Evolutionary conservation across 345 rosid species (phyloP).

Genomic region (Physaria fendleri): DNA sequence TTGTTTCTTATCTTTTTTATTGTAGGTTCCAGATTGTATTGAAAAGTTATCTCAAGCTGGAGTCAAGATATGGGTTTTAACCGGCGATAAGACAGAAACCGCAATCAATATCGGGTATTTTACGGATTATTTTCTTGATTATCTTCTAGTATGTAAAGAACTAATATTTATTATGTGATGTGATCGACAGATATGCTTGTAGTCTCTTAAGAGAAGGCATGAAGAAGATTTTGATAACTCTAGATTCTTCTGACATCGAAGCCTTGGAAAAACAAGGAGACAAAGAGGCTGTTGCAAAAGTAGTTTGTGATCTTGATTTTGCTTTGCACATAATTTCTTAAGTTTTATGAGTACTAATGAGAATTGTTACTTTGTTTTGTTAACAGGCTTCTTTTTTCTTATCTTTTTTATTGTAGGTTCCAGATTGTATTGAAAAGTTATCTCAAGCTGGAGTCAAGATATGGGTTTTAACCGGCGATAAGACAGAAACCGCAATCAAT

Average conservation of each 20-base stretch:
- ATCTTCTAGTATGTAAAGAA: background rate
- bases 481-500: slow-evolving; percentile 85
- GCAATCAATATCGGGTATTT: slow-evolving; percentile 86
- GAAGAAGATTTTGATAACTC: slow-evolving; percentile 53
- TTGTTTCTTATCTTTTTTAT: background rate
- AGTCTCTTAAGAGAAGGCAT: slow-evolving; percentile 66
- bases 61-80: slow-evolving; percentile 80
- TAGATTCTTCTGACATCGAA: slow-evolving; percentile 58
- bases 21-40: slow-evolving; percentile 84
- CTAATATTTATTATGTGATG: slow-evolving; percentile 5
- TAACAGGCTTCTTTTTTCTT: slow-evolving; percentile 57
- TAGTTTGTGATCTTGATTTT: slow-evolving; percentile 14
- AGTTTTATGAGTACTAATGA: background rate
- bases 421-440: slow-evolving; percentile 66
- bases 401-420: too few relatives aligned
- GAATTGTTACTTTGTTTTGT: background rate
- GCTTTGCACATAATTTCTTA: background rate
- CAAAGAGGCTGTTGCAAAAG: slow-evolving; percentile 48
- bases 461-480: slow-evolving; percentile 94
- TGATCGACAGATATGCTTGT: slow-evolving; percentile 65
- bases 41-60: slow-evolving; percentile 71
- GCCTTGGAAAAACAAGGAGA: slow-evolving; percentile 57
- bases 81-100: slow-evolving; percentile 90
- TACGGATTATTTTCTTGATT: background rate
- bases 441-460: slow-evolving; percentile 68